These are phyloP conservation scores for Chaetomium strumarium DNA, from an alignment of 2,329 filamentous ascomycete species.

Conservation along the genomic window DNA sequence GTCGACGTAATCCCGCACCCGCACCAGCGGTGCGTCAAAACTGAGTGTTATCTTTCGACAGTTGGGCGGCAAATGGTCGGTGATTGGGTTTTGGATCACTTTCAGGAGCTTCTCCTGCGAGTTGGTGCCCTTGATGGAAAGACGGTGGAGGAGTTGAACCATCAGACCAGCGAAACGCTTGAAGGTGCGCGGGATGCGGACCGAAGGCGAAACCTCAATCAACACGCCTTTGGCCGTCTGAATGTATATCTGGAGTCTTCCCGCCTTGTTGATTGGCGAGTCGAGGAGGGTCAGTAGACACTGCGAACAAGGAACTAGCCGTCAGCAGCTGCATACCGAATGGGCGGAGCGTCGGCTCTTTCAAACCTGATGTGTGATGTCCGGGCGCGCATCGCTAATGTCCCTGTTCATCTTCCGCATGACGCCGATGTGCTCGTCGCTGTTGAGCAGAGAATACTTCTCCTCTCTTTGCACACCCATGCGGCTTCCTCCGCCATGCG, in stretches of 20 bases:
- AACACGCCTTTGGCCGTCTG: conserved; percentile 95
- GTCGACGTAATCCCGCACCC: conserved; percentile 83
- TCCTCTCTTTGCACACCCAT: conserved; percentile 69
- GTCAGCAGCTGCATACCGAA: conserved; percentile 32
- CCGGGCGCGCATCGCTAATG: conserved; percentile 93
- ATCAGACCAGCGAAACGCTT: conserved; percentile 98
- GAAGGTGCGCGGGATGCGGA: conserved; percentile 95
- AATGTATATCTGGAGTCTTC: conserved; percentile 96
- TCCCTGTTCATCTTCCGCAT: conserved; percentile 99
- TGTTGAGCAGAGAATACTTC: conserved; percentile 96
- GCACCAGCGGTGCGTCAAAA: conserved; percentile 83
- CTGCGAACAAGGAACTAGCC: conserved; percentile 43
- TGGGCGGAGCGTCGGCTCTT: conserved; percentile 34
- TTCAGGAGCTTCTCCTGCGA: conserved; percentile 96
- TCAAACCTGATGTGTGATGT: conserved; percentile 93
- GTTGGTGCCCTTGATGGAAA: conserved; percentile 93
- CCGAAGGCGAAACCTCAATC: conserved; percentile 96
- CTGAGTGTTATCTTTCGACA: conserved; percentile 97
- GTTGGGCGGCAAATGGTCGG: conserved; percentile 91
- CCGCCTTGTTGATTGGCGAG: conserved; percentile 97
- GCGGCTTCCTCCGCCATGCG: conserved; percentile 61
- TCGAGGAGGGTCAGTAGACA: conserved; percentile 95
- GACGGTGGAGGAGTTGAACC: conserved; percentile 92
- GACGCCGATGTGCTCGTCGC: conserved; percentile 96
- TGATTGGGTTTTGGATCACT: conserved; percentile 97